Evolutionary conservation across 306 rosid genomes (phyloP).

Genomic region (Pueraria montana): DNA sequence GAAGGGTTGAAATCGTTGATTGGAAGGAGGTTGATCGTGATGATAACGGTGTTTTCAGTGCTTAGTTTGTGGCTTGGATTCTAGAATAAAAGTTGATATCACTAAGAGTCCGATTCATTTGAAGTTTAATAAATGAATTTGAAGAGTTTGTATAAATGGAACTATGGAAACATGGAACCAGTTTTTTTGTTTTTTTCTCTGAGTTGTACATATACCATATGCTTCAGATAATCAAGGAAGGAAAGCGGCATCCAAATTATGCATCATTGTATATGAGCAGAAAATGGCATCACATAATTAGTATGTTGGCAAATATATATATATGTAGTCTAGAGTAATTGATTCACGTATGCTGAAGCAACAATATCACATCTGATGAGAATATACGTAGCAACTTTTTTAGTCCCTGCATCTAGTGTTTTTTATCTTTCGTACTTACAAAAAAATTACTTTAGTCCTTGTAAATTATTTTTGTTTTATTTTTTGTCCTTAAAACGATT

Average conservation of each 20-base stretch:
- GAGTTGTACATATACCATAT: too few species aligned
- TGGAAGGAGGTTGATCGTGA: slow-evolving; percentile 55
- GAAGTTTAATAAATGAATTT: neutral
- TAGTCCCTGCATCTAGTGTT: too few species aligned
- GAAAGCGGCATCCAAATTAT: neutral
- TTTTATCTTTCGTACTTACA: too few species aligned
- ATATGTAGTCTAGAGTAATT: neutral
- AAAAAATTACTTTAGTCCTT: too few species aligned
- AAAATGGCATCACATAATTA: slow-evolving; percentile 25
- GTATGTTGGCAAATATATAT: neutral
- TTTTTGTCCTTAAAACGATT: too few species aligned
- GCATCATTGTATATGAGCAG: slow-evolving; percentile 24
- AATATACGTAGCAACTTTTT: too few species aligned
- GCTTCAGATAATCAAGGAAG: slow-evolving; percentile 1
- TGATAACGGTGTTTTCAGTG: slow-evolving; percentile 45
- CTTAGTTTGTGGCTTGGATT: slow-evolving; percentile 45
- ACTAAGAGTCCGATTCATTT: neutral
- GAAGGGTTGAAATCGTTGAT: slow-evolving; percentile 51
- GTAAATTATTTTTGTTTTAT: too few species aligned
- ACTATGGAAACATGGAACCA: neutral
- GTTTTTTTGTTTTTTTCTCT: neutral
- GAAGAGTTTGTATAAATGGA: slow-evolving; percentile 35
- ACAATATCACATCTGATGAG: neutral
- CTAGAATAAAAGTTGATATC: neutral
- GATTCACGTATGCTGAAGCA: slow-evolving; percentile 8